A percentile compares a stretch with the other conserved stretches of the same genome.
Evolutionary conservation across 2,329 filamentous ascomycete genomes (phyloP).

Genomic region (Microcyclospora pomicola): DNA sequence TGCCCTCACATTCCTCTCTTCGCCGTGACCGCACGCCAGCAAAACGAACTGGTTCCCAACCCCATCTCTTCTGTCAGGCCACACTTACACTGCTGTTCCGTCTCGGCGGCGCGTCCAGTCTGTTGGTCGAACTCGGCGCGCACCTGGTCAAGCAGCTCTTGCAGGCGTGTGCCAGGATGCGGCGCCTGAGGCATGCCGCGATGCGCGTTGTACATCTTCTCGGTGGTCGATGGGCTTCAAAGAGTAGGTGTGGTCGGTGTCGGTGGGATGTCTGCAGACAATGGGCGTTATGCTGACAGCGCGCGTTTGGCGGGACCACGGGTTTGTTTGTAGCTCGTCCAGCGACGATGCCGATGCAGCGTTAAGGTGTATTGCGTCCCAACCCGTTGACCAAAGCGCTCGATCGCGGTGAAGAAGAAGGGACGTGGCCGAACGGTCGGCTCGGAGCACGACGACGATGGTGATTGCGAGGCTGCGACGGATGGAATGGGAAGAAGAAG

Average conservation of each 20-base stretch:
- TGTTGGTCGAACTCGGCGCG: conserved; percentile 74
- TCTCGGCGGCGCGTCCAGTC: conserved; percentile 65
- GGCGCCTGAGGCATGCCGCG: conserved; percentile 57
- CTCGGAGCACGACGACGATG: too few relatives aligned
- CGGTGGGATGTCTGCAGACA: neutral
- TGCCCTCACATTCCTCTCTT: neutral
- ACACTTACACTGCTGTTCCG: conserved; percentile 82
- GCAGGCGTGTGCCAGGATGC: conserved; percentile 60
- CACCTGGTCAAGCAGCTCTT: conserved; percentile 83
- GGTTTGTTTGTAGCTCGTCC: too few relatives aligned
- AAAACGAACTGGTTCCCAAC: too few relatives aligned
- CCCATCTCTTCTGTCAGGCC: too few relatives aligned
- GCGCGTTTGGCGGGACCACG: neutral
- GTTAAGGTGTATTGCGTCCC: too few relatives aligned
- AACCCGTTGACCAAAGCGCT: too few relatives aligned
- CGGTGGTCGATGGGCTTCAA: conserved; percentile 15
- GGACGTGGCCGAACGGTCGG: too few relatives aligned
- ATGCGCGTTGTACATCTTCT: conserved; percentile 69
- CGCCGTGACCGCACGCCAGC: neutral
- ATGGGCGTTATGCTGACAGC: neutral
- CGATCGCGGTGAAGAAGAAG: too few relatives aligned
- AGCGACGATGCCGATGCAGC: too few relatives aligned
- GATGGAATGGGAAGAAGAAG: too few relatives aligned
- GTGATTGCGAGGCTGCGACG: too few relatives aligned
- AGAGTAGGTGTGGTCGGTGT: neutral